These are phyloP conservation scores for Kokia cookei DNA, from an alignment of 441 rosid genomes.

Conservation along the genomic window DNA sequence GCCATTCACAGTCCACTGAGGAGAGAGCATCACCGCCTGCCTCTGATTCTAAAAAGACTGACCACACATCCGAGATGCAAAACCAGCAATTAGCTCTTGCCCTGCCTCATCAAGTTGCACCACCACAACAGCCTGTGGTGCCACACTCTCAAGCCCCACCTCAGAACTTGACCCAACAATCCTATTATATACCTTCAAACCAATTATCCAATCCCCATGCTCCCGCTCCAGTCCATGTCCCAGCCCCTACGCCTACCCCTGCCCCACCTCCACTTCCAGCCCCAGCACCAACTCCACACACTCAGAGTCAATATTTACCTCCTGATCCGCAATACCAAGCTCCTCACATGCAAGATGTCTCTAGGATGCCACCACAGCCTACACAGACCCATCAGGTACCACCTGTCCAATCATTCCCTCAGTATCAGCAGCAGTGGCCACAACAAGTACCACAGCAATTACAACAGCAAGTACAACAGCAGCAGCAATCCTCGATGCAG, in stretches of 20 bases:
- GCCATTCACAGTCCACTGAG: slow-evolving; percentile 64
- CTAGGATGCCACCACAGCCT: slow-evolving; percentile 42
- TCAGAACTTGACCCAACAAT: slow-evolving; percentile 48
- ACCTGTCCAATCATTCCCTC: slow-evolving; percentile 34
- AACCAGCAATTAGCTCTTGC: slow-evolving; percentile 91
- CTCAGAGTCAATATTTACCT: slow-evolving; percentile 38
- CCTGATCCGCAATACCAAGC: slow-evolving; percentile 58
- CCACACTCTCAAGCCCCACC: slow-evolving; percentile 44
- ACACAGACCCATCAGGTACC: slow-evolving; percentile 32
- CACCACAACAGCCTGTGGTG: slow-evolving; percentile 50
- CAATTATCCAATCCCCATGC: slow-evolving; percentile 38
- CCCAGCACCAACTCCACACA: slow-evolving; percentile 26
- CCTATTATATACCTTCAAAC: slow-evolving; percentile 56
- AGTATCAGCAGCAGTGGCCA: slow-evolving; percentile 70
- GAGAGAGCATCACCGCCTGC: slow-evolving; percentile 59
- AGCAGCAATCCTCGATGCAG: slow-evolving; percentile 44
- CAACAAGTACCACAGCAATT: slow-evolving; percentile 58
- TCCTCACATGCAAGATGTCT: slow-evolving; percentile 44
- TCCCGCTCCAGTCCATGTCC: slow-evolving; percentile 12
- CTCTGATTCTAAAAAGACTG: slow-evolving; percentile 47
- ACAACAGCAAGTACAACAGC: slow-evolving; percentile 42
- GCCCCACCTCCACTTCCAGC: background rate
- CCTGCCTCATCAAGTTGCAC: slow-evolving; percentile 70
- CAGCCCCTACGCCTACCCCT: background rate
- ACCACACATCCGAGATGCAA: slow-evolving; percentile 46